Evolutionary conservation across 257 asterid genomes (phyloP), one percentile per base, ranked within the genome.

Genomic region (Marsdenia floribunda): DNA sequence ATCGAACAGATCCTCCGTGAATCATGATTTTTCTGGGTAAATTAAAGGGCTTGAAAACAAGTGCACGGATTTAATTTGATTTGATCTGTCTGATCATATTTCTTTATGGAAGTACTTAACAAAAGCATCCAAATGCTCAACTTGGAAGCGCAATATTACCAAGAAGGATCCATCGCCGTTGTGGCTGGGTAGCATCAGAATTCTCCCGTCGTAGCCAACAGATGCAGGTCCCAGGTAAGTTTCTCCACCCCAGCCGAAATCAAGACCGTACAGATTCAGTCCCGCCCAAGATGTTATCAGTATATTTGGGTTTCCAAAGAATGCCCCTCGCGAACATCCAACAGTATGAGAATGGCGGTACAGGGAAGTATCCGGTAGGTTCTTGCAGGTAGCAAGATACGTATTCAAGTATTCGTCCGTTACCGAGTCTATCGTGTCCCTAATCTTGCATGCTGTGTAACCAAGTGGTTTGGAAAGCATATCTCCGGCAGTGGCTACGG

Each of bases 221-320:
- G 49, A 12, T 1, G 15, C 71, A 0, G 71, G 71, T 0, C 71
- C 84, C 76, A 80, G 29, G 33, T 13, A 73, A n/a, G 58, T 54
- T 52, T 72, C 83, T 16, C 70, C 73, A 12, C 86, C 86, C 84
- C 84, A 77, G 0, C 85, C 85, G 21, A 80, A 77, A 52, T 83
- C 73, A 6, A 75, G 75, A 0, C 71, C 80, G 42, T 54, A 42
- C 13, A 80, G 1, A 0, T 80, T 71, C 9, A 82, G 37, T 9
- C 73, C 70, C 3, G 49, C 59, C 84, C 86, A 83, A 29, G 80
- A 76, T 2, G 78, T 77, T 58, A 74, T 42, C 2, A 38, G 50
- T 60, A 83, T 0, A 40, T 77, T 83, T 1, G 86, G 86, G 61
- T 79, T 79, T 4, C 80, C 82, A 18, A 26, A 72, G 55, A 79